These are phyloP conservation scores for Davidsoniella eucalypti DNA, from an alignment of 2,329 filamentous ascomycete species.

Conservation along the genomic window DNA sequence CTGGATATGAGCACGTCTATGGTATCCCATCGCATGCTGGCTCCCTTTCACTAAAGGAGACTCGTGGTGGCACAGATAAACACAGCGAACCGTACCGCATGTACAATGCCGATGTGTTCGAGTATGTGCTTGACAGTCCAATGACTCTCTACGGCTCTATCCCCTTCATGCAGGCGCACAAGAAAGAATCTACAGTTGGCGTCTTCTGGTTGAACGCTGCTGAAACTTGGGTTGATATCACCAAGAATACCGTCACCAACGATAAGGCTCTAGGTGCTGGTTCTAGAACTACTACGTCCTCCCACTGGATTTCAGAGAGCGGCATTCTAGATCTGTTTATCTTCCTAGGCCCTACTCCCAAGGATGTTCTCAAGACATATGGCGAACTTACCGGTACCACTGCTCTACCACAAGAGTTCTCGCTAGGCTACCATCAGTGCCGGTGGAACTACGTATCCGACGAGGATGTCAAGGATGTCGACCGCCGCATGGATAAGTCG, in stretches of 20 bases:
- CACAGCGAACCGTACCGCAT: constrained; percentile 82
- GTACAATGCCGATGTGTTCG: constrained; percentile 95
- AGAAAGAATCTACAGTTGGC: constrained; percentile 81
- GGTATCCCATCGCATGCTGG: constrained; percentile 90
- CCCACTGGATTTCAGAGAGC: constrained; percentile 92
- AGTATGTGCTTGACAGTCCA: constrained; percentile 90
- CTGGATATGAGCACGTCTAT: constrained; percentile 80
- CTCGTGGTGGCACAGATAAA: constrained; percentile 70
- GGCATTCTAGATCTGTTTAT: constrained; percentile 86
- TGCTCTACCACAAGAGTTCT: constrained; percentile 79
- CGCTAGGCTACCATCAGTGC: constrained; percentile 91
- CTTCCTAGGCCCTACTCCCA: constrained; percentile 75
- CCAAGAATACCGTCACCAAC: constrained; percentile 64
- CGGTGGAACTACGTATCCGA: constrained; percentile 98
- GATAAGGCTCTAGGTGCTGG: constrained; percentile 57
- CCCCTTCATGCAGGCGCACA: constrained; percentile 94
- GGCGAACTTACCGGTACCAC: constrained; percentile 83
- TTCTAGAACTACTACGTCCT: constrained; percentile 61
- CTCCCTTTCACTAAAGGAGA: constrained; percentile 74
- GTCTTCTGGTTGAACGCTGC: constrained; percentile 96
- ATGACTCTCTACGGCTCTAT: constrained; percentile 98
- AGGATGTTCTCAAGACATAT: constrained; percentile 67
- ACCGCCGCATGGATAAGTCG: constrained; percentile 87
- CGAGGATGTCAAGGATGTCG: constrained; percentile 91
- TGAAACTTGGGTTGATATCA: constrained; percentile 93